Evolutionary conservation across 768 basidiomycete species (phyloP), one percentile per base, ranked within the genome.

Genomic region (Collybia sp.): DNA sequence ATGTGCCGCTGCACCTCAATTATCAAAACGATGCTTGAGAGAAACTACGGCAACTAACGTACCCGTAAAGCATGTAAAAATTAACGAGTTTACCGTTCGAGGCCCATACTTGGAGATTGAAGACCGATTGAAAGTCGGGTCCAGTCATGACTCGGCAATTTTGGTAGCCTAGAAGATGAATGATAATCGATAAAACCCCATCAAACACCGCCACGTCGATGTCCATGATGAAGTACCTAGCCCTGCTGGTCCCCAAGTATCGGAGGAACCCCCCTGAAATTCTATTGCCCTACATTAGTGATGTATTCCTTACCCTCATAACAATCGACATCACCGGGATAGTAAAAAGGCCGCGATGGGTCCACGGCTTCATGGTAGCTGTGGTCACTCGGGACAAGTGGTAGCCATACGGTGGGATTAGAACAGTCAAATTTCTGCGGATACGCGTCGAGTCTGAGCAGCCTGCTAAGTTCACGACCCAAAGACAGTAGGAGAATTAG

Each of bases 61-160:
- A 25, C 85, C 85, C 88, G 54, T 81, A 89, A 44, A 89, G 53
- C 91, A 93, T 92, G 63, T 93, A 93, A 50, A 86, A 88, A 55
- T 79, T 89, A 47, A 91, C 80, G 37, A 93, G 55, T 56, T 91
- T 93, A 1, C 80, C 85, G 61, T 91, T 92, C 40, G 77, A 75
- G 9, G 89, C 88, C 84, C 85, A 89, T 37, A 88, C 70, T 44
- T 85, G 70, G 47, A 80, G 73, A 54, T 93, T 80, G 63, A 90
- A 92, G 5, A 92, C 91, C 35, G 80, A 83, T 62, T 82, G 74
- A 62, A 89, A 91, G 54, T 83, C 72, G 1, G 83, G 68, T 2
- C 85, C 86, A 10, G 87, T 90, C 50, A 91, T 65, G 1, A 69
- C 62, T 19, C 75, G 71, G 57, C 88, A 91, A 2, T 74, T 67